Percentiles rank a stretch among this genome's conserved stretches.
phyloP scores from a whole-genome alignment of 2,329 filamentous ascomycete genomes.

The Hirsutella thompsonii region DNA sequence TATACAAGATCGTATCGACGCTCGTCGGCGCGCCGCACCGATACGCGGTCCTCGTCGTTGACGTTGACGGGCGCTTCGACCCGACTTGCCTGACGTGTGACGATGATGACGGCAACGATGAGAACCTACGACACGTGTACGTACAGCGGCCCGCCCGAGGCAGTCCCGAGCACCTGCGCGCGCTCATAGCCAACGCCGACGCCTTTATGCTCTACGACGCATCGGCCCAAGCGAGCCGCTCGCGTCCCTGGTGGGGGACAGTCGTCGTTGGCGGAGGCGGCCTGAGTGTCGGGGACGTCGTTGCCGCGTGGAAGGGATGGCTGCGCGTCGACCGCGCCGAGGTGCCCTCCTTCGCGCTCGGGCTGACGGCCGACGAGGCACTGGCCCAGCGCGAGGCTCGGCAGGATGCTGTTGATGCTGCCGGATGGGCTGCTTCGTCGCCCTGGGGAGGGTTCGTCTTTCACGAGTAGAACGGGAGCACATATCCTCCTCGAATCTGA shows the following conservation, averaged over 20 bases:
- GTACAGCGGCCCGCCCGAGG: conserved; percentile 28
- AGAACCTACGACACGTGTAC: conserved; percentile 37
- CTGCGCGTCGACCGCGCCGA: conserved; percentile 33
- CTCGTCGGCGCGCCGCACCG: conserved; percentile 33
- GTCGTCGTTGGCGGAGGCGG: conserved; percentile 31
- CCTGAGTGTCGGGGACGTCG: conserved; percentile 18
- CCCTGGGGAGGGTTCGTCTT: conserved; percentile 37
- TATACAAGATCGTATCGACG: conserved; percentile 41
- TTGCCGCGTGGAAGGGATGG: conserved; percentile 34
- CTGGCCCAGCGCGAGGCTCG: conserved; percentile 25
- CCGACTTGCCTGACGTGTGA: conserved; percentile 28
- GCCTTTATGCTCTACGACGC: conserved; percentile 37
- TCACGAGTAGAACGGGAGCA: conserved; percentile 4
- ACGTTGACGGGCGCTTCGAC: conserved; percentile 43
- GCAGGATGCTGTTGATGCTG: conserved; percentile 25
- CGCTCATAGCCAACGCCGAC: conserved; percentile 26
- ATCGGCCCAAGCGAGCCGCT: conserved; percentile 24
- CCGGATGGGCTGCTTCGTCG: conserved; percentile 33
- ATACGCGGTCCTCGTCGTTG: conserved; percentile 40
- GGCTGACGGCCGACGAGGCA: conserved; percentile 31
- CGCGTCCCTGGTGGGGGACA: conserved; percentile 45
- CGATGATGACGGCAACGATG: conserved; percentile 16
- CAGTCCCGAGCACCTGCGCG: conserved; percentile 15
- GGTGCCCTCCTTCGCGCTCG: conserved; percentile 23
- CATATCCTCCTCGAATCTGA: no score